Base-by-base conservation (phyloP, 768 basidiomycete genomes). In the Psilocybe cubensis region DNA sequence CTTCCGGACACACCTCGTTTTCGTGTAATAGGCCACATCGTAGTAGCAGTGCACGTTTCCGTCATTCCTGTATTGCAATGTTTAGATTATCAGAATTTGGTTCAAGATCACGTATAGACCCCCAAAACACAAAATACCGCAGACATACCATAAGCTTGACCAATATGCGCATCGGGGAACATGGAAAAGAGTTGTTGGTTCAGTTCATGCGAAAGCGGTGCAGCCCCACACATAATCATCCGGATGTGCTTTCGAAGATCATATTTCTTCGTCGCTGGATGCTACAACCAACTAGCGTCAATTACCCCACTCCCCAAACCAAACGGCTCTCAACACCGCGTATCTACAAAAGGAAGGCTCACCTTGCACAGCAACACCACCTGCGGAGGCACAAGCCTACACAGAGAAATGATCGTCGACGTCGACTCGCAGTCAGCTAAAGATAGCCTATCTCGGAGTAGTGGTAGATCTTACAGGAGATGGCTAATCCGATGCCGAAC, bases 321-420 rank as follows among this genome's bases (percentile, higher is more conserved):
- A n/a, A n/a, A n/a, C n/a, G n/a, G n/a, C n/a, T n/a, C n/a, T n/a
- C n/a, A n/a, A n/a, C n/a, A n/a, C n/a, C n/a, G n/a, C n/a, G n/a
- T n/a, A n/a, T n/a, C n/a, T n/a, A n/a, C n/a, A n/a, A n/a, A n/a
- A n/a, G n/a, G 25, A 18, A 12, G 20, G 31, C 66, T 17, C 61
- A 79, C 83, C 70, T 86, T 85, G 75, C 84, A 84, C 8, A 87
- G 67, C 1, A 85, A 71, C 11, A 86, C 77, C 17, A 82, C 73
- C 64, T 83, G 79, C 0, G 84, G 85, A 7, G 85, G 85, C 1
- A 86, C 84, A 25, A 85, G 70, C 58, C 84, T 85, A 41, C 14
- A 29, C 12, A 21, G 4, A n/a, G 3, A 21, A 18, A 21, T 18
- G 25, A 24, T n/a, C 33, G 2, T 58, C n/a, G n/a, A n/a, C n/a